Evolutionary conservation across 768 basidiomycete species (phyloP).

Genomic region (Rhizopogon rudus): DNA sequence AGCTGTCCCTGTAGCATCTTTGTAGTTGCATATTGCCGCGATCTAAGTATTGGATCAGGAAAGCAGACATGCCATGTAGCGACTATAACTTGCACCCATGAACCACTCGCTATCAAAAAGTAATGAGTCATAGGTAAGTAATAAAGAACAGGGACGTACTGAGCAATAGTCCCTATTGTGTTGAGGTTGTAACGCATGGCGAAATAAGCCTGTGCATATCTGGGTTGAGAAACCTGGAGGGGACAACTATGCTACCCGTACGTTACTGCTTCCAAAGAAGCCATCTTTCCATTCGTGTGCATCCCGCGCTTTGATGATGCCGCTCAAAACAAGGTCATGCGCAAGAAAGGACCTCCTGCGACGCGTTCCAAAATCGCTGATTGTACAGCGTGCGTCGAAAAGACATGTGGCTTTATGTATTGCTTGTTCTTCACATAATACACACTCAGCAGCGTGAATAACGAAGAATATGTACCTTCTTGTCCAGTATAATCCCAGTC

Average conservation of each 20-base stretch:
- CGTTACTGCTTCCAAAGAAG: slow-evolving; percentile 88
- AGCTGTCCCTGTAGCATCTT: slow-evolving; percentile 64
- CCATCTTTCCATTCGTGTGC: slow-evolving; percentile 2
- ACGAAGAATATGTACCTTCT: slow-evolving; percentile 44
- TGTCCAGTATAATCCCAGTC: slow-evolving; percentile 89
- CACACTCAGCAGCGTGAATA: not conserved
- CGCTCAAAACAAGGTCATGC: slow-evolving; percentile 77
- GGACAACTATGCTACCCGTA: slow-evolving; percentile 27
- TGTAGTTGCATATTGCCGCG: slow-evolving; percentile 81
- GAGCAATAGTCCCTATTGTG: slow-evolving; percentile 81
- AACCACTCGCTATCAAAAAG: slow-evolving; percentile 69
- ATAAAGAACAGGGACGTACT: slow-evolving; percentile 45
- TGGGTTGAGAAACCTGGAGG: not conserved
- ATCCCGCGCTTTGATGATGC: slow-evolving; percentile 57
- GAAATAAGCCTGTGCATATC: slow-evolving; percentile 62
- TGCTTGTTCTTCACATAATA: slow-evolving; percentile 51
- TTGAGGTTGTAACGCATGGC: slow-evolving; percentile 65
- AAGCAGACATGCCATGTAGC: not conserved
- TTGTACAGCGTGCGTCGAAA: slow-evolving; percentile 56
- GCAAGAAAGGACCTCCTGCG: slow-evolving; percentile 66
- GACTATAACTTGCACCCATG: slow-evolving; percentile 60
- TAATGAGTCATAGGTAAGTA: not conserved
- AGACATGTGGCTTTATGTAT: slow-evolving; percentile 66
- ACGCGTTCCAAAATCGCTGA: slow-evolving; percentile 88
- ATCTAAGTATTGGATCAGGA: slow-evolving; percentile 40